Percentiles rank a stretch among this genome's conserved stretches.
Evolutionary conservation across 2,329 filamentous ascomycete species (phyloP).

Genomic region (Aspergillus versicolor): DNA sequence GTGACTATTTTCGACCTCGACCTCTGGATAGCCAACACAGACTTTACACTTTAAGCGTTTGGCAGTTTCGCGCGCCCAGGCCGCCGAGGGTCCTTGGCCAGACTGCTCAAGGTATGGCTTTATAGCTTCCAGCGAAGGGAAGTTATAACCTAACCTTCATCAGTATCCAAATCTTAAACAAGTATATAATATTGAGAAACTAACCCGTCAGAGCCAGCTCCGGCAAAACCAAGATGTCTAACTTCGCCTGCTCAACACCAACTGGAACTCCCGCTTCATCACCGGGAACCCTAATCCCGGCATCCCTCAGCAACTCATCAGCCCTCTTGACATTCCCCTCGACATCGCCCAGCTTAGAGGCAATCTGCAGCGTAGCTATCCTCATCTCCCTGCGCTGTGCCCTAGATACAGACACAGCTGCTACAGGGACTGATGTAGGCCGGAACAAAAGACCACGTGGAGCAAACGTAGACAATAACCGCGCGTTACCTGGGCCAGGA

Average conservation of each 20-base stretch:
- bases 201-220: constrained; percentile 62
- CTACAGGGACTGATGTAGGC: neutral
- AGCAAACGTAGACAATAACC: neutral
- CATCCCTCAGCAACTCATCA: constrained; percentile 41
- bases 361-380: constrained; percentile 50
- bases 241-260: constrained; percentile 21
- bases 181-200: neutral
- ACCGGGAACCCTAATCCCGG: constrained; percentile 22
- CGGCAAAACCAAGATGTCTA: constrained; percentile 61
- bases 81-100: constrained; percentile 53
- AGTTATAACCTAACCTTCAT: constrained; percentile 57
- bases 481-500: neutral
- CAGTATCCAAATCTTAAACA: neutral
- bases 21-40: constrained; percentile 64
- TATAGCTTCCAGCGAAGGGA: constrained; percentile 57
- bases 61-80: constrained; percentile 60
- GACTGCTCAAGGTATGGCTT: constrained; percentile 60
- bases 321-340: constrained; percentile 46
- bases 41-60: constrained; percentile 56
- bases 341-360: constrained; percentile 44
- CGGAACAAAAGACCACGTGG: neutral
- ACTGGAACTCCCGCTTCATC: constrained; percentile 14
- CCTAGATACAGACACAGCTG: neutral
- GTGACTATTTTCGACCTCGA: constrained; percentile 21
- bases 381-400: constrained; percentile 35